Percentiles rank a stretch among this genome's conserved stretches.
Evolutionary conservation across 1,284 basidiomycete species (phyloP).

Genomic region (Melanopsichium pennsylvanicum): DNA sequence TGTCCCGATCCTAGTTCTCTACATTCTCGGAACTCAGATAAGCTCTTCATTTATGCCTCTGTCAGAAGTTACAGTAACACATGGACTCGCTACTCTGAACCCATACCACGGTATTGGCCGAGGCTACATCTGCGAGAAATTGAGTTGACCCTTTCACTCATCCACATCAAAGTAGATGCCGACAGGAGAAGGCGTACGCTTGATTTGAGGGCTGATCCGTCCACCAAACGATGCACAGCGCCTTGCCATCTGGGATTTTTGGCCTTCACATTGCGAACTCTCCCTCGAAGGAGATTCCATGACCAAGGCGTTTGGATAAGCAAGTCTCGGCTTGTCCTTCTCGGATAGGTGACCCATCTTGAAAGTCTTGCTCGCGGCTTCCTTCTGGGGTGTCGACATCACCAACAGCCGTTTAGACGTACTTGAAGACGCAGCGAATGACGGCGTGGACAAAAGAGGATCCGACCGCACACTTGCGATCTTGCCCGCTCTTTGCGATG

Average conservation of each 20-base stretch:
- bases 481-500: constrained; percentile 4
- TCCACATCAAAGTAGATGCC: constrained; percentile 18
- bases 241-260: constrained; percentile 4
- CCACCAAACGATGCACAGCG: constrained; percentile 21
- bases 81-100: no score
- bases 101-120: no score
- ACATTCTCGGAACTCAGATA: no score
- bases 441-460: constrained; percentile 2
- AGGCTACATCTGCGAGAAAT: no score
- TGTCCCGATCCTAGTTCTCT: no score
- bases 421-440: constrained; percentile 7
- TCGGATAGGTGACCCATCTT: constrained; percentile 3
- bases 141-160: no score
- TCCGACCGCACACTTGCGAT: constrained; percentile 2
- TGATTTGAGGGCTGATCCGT: constrained; percentile 10
- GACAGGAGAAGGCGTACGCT: constrained; percentile 24
- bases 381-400: constrained; percentile 36
- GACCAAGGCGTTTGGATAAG: constrained; percentile 24
- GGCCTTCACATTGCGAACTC: neutral
- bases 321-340: constrained; percentile 20
- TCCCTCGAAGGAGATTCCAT: constrained; percentile 31
- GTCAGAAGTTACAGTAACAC: no score
- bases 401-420: constrained; percentile 22
- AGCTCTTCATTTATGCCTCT: no score
- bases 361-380: constrained; percentile 7